Evolutionary conservation across 2,329 filamentous ascomycete species (phyloP), one percentile per base, ranked within the genome.

Genomic region (Alternaria postmessia): DNA sequence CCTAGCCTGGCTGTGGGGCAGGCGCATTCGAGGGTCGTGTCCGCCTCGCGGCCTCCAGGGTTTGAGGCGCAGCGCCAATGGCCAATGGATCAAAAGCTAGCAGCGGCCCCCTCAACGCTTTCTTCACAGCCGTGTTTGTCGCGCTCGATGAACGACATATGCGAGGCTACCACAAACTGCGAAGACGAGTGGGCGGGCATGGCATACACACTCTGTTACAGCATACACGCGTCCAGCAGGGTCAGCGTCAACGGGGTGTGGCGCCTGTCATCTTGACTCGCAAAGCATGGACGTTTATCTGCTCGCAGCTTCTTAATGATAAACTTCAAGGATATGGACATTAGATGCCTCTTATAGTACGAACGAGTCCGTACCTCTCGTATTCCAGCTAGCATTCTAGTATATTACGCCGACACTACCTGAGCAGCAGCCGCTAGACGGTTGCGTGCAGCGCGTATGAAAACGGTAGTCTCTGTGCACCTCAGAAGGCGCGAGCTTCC

Each of bases 1-100:
- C 58, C 68, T 59, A 61, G 65, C 62, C 36, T 43, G 60, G 60
- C 62, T 66, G 70, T 72, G 70, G 70, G 68, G 70, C 63, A 59
- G 66, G 59, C 70, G 59, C 61, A 64, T 61, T 66, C 61, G 64
- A 63, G 61, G 64, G 61, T 63, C 64, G 65, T 65, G 64, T 69
- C 65, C 64, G 68, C 69, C 66, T 66, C 62, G 68, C 63, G 65
- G 65, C 65, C 44, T 63, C 67, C 60, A 64, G 63, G 48, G 39
- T 51, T 55, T 57, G 67, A 64, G 66, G 63, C 64, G 63, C 67
- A 66, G 69, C 63, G 54, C 52, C 26, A 38, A 22, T 11, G 11
- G 46, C 56, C 51, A 59, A 67, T 67, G 61, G 62, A 34, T 30
- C 53, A 43, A 47, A 42, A 56, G 26, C 47, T 57, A 53, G 60